Evolutionary conservation across 1,284 basidiomycete species (phyloP), one percentile per base, ranked within the genome.

Genomic region (Sporisorium iseilematis-ciliati): DNA sequence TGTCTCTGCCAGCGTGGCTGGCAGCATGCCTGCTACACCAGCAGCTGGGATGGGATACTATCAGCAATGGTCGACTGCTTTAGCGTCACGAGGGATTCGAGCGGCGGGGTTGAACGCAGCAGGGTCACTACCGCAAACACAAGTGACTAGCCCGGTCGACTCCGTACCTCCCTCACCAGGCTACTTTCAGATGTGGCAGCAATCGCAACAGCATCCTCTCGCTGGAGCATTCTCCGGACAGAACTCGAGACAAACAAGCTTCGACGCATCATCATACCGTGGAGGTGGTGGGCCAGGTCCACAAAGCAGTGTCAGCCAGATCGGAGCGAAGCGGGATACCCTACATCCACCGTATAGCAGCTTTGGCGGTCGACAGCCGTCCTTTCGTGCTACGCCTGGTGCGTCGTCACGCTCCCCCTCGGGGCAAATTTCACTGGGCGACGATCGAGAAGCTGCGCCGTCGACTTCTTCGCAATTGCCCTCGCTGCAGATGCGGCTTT

Each of bases 401-500:
- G 65, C 58, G 18, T 63, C 57, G 18, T 71, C 54, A 26, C 59
- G 60, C 14, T 68, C 67, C 1, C 7, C 65, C 5, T 64, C 67
- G 1, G 74, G 69, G 5, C 74, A 74, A 18, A 7, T 63, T 1
- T 65, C 67, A 0, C 66, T 64, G 2, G 51, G 56, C 0, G 58
- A 57, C 5, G 59, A 55, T 3, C 64, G 60, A 1, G 70, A 60
- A 23, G 52, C 57, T 2, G 29, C 45, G 0, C 40, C 57, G 2
- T 45, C 57, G 7, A 14, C 73, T 5, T 42, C 54, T 0, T 69
- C 63, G 26, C 33, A 48, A 20, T 42, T 83, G 18, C 82, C 82
- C 1, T 75, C 75, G 16, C 33, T 82, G 11, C 82, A 83, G 56
- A 65, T 76, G 57, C 82, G 77, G 3, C 46, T 83, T n/a, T 68